phyloP scores from a whole-genome alignment of 1,139 yeast genomes.

The Keqinozyma sinolaborantium region DNA sequence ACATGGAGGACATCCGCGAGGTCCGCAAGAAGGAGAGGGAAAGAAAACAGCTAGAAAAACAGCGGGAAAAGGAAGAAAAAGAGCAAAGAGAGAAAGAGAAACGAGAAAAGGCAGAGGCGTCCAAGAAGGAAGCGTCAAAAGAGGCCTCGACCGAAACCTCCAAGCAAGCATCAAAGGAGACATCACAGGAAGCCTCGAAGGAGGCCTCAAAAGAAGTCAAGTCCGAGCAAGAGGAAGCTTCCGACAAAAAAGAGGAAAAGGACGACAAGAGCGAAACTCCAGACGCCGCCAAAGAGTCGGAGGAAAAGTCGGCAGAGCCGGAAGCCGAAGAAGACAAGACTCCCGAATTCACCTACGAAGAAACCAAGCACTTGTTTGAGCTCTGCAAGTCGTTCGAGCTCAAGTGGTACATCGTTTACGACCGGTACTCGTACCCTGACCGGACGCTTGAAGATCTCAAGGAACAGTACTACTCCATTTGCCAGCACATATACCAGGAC shows the following conservation, averaged over 20 bases:
- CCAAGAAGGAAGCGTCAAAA: conserved; percentile 3
- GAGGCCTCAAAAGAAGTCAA: conserved; percentile 2
- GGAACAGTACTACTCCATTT: conserved; percentile 64
- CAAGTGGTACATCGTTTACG: conserved; percentile 83
- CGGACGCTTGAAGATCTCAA: conserved; percentile 75
- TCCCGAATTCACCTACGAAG: conserved; percentile 65
- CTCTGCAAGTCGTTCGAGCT: conserved; percentile 72
- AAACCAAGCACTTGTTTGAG: conserved; percentile 72
- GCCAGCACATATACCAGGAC: conserved; percentile 36
- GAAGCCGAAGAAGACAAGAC: background rate
- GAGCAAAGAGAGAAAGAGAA: conserved; percentile 11
- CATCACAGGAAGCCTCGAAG: background rate
- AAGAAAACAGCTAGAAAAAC: conserved; percentile 20
- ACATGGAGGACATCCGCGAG: conserved; percentile 42
- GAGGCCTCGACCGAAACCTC: background rate
- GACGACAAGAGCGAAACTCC: conserved; percentile 2
- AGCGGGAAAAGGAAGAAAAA: conserved; percentile 5
- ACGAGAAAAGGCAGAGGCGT: conserved; percentile 3
- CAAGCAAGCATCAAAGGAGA: background rate
- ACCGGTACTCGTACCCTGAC: conserved; percentile 51
- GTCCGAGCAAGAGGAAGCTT: conserved; percentile 7
- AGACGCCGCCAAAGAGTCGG: conserved; percentile 2
- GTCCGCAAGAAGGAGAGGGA: conserved; percentile 16
- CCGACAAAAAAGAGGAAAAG: conserved; percentile 3
- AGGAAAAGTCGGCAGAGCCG: conserved; percentile 5